Evolutionary conservation across 2,329 filamentous ascomycete species (phyloP), one percentile per base, ranked within the genome.

Genomic region (Alternaria brassicae): DNA sequence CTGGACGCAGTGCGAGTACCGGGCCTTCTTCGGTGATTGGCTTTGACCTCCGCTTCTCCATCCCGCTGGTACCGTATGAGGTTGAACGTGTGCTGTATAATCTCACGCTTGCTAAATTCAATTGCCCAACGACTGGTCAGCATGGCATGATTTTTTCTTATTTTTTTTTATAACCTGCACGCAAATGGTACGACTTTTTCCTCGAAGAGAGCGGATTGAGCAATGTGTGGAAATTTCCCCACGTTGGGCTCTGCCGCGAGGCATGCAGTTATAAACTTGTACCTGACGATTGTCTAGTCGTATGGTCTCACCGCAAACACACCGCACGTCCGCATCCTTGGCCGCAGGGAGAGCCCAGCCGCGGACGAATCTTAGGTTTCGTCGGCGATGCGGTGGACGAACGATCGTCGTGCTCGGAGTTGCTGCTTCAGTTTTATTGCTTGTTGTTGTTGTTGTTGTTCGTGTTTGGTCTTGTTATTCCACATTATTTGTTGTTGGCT

Each of bases 41-140:
- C 34, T 25, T 45, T 23, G 9, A 40, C 42, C 50, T 53, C 56
- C 50, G 56, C 28, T 48, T 48, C 30, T 15, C 28, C 30, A 48
- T 48, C 30, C 30, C 12, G 30, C 21, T 48, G 44, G 44, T 36
- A 36, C 8, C 44, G 44, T 34, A 25, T 34, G 19, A 48, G 37
- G 37, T 40, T 23, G 37, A 15, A 23, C 12, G 12, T 34, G 19
- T 48, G 7, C 44, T 25, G 44, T 34, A 34, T 25, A 36, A 34
- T 13, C 44, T 48, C 19, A 34, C 19, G 19, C 15, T 23, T 19
- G 19, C 30, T 48, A 25, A 40, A 21, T 34, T 10, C 28, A 34
- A 36, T 36, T 25, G 44, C 13, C 25, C 44, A 36, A 48, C 30
- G n/a, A 36, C 19, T 13, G 5, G 44, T 48, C 30, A 48, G 44